phyloP scores from a whole-genome alignment of 805 yeast genomes.

The Dipodascus geniculatus region DNA sequence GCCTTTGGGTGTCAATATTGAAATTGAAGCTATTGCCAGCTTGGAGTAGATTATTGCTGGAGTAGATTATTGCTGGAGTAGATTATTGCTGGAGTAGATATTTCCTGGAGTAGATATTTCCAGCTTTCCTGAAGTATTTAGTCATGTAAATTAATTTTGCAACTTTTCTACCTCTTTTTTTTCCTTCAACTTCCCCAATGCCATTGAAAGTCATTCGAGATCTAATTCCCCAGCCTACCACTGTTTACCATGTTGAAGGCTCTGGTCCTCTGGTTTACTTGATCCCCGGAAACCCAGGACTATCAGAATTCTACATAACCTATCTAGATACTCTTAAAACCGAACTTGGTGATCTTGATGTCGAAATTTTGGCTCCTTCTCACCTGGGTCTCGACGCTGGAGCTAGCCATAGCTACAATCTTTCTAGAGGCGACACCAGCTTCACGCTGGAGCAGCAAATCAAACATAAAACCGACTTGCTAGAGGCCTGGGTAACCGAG shows the following conservation, averaged over 20 bases:
- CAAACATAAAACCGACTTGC: conserved; percentile 42
- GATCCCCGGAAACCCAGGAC: conserved; percentile 73
- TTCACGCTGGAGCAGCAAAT: conserved; percentile 40
- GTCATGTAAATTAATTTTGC: too few relatives aligned
- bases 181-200: neutral
- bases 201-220: neutral
- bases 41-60: conserved; percentile 38
- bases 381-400: conserved; percentile 45
- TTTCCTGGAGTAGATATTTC: too few relatives aligned
- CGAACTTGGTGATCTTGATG: conserved; percentile 28
- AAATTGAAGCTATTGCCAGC: conserved; percentile 80
- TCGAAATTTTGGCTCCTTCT: conserved; percentile 46
- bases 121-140: too few relatives aligned
- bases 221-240: neutral
- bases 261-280: conserved; percentile 36
- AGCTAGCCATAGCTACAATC: conserved; percentile 22
- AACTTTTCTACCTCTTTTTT: too few relatives aligned
- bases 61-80: too few relatives aligned
- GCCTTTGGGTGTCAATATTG: conserved; percentile 79
- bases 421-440: conserved; percentile 4
- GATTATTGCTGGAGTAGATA: too few relatives aligned
- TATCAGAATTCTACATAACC: conserved; percentile 49
- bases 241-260: conserved; percentile 2
- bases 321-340: conserved; percentile 36
- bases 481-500: conserved; percentile 24